Percentiles rank a stretch among this genome's conserved stretches.
Evolutionary conservation across 1,284 basidiomycete genomes (phyloP).

Genomic region (Exobasidium rhododendri): DNA sequence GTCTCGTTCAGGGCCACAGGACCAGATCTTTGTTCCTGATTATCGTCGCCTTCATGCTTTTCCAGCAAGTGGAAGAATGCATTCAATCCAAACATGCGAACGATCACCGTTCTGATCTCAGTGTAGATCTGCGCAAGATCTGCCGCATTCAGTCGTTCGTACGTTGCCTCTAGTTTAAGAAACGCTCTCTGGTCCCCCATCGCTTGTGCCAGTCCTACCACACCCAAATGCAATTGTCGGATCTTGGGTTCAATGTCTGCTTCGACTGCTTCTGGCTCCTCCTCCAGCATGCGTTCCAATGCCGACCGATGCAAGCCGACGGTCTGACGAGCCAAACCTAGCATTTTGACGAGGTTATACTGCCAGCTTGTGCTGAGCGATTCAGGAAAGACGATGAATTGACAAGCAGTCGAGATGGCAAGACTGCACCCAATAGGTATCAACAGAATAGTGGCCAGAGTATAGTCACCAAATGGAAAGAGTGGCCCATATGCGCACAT

Average conservation of each 20-base stretch:
- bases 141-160: conserved; percentile 55
- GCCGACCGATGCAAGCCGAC: conserved; percentile 15
- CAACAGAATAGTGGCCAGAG: conserved; percentile 57
- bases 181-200: conserved; percentile 25
- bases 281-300: conserved; percentile 20
- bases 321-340: conserved; percentile 24
- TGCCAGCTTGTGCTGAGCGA: conserved; percentile 63
- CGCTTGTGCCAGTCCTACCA: conserved; percentile 47
- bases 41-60: conserved; percentile 15
- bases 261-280: not conserved
- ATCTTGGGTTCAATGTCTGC: conserved; percentile 26
- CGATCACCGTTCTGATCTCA: conserved; percentile 20
- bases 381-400: conserved; percentile 70
- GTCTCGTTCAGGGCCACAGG: conserved; percentile 55
- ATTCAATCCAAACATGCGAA: conserved; percentile 25
- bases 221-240: conserved; percentile 24
- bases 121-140: conserved; percentile 49
- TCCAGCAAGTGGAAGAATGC: conserved; percentile 20
- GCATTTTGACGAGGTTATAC: conserved; percentile 47
- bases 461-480: conserved; percentile 67
- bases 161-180: conserved; percentile 56
- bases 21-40: not conserved
- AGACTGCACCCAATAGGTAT: conserved; percentile 30
- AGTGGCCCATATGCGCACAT: conserved; percentile 59
- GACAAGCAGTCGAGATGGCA: conserved; percentile 39